These are phyloP conservation scores for Globisporangium lucens DNA, from an alignment of 352 stramenopile species.

Conservation along the genomic window DNA sequence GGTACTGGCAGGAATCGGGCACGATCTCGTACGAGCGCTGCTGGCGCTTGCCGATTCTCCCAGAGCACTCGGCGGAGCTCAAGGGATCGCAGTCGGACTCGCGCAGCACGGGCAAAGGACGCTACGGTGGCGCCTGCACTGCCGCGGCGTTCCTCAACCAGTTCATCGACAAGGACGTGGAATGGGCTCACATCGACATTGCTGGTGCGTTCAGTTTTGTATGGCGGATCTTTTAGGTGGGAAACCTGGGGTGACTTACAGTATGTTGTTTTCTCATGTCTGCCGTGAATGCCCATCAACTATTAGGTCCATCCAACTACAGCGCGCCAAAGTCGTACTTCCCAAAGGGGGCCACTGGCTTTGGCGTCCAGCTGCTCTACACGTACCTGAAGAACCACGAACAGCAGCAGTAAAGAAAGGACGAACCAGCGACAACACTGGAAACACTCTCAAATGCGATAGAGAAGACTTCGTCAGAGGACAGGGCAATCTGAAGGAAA, in stretches of 20 bases:
- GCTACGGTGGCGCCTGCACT: constrained; percentile 79
- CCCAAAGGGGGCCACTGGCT: constrained; percentile 81
- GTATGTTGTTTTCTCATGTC: neutral
- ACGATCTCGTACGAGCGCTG: constrained; percentile 75
- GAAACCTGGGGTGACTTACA: neutral
- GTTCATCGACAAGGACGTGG: constrained; percentile 82
- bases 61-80: constrained; percentile 78
- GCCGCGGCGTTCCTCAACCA: constrained; percentile 88
- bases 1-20: constrained; percentile 36
- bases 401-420: constrained; percentile 27
- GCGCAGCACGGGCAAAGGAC: constrained; percentile 70
- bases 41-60: constrained; percentile 88
- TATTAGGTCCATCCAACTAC: constrained; percentile 70
- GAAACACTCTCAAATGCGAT: neutral
- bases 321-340: constrained; percentile 81
- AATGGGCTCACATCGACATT: constrained; percentile 91
- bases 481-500: neutral
- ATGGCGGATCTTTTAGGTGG: neutral
- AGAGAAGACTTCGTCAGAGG: neutral
- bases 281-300: neutral
- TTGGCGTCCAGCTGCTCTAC: constrained; percentile 86
- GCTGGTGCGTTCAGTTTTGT: constrained; percentile 36
- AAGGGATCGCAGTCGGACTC: constrained; percentile 81
- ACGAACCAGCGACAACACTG: neutral
- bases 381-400: constrained; percentile 81